Base-by-base conservation (phyloP, 2,329 filamentous ascomycete genomes). In the Colletotrichum simmondsii region DNA sequence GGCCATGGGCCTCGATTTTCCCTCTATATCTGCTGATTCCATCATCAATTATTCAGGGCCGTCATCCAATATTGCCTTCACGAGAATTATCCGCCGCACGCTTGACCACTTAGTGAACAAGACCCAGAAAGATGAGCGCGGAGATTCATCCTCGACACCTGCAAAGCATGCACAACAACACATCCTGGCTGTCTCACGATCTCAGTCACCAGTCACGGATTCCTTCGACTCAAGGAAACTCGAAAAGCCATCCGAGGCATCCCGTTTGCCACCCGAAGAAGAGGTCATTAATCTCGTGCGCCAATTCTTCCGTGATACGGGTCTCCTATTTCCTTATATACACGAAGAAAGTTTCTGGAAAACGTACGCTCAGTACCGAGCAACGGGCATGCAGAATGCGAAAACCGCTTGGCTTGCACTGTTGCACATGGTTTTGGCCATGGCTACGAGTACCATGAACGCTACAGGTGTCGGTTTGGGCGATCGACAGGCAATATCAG, bases 361-460 rank as follows among this genome's bases (percentile, higher is more conserved):
- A 0, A 75, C 75, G 0, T 81, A 80, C 26, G 12, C 74, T 1
- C 58, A 72, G 3, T 76, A 76, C 5, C n/a, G 7, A 14, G 26
- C 65, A 28, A 68, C 66, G 4, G 75, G 76, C 0, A 76, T 84
- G 52, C 80, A 76, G 0, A 80, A 78, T 4, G 82, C 84, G 0
- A 80, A 86, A 0, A 81, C 83, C n/a, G 85, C 86, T 0, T 89
- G 87, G 87, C 80, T 89, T 0, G 86, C 85, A 0, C 75, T 88
- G 3, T 75, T 89, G 0, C 88, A 89, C 62, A 85, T 88, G 68
- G 81, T 89, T 0, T 78, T 89, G 1, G 86, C 87, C 1, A 84
- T 89, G 79, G 83, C 85, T 0, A 82, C 80, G 14, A 84, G 81
- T 22, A 80, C 82, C 1, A 79, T 76, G 10, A 76, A 78, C 7